A percentile compares a stretch with the other conserved stretches of the same genome.
Conservation (phyloP, 2,329 filamentous ascomycete species). For the Phialocephala subalpina region DNA sequence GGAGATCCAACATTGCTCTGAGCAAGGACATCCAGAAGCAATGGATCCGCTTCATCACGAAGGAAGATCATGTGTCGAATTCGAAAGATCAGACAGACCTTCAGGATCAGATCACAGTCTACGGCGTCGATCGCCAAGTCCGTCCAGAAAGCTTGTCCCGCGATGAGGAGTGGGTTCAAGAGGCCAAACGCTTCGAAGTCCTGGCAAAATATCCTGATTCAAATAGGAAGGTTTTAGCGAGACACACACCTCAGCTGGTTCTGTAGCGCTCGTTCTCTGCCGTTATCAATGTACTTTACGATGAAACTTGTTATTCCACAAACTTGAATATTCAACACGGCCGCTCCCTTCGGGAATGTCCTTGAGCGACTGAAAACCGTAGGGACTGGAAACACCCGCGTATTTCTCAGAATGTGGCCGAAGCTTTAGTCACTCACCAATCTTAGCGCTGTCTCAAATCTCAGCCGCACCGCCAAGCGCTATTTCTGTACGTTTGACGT, state of each 20-base stretch:
- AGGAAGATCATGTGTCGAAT: neutral
- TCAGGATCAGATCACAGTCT: slow-evolving; percentile 9
- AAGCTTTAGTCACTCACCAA: too few relatives aligned
- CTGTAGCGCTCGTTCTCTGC: neutral
- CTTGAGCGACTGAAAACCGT: too few relatives aligned
- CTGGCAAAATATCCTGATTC: neutral
- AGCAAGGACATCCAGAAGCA: slow-evolving; percentile 9
- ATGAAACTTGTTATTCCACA: too few relatives aligned
- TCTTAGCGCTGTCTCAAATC: too few relatives aligned
- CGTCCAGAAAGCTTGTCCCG: neutral
- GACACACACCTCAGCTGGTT: neutral
- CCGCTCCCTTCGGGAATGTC: too few relatives aligned
- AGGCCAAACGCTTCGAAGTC: slow-evolving; percentile 7
- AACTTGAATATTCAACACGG: too few relatives aligned
- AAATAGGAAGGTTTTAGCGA: neutral
- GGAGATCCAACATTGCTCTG: neutral
- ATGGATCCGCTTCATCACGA: slow-evolving; percentile 19
- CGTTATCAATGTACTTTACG: too few relatives aligned
- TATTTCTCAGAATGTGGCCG: too few relatives aligned
- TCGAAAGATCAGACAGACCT: neutral
- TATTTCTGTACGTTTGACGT: too few relatives aligned
- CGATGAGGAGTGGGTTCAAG: slow-evolving; percentile 9
- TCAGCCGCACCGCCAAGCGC: too few relatives aligned
- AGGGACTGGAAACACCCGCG: too few relatives aligned
- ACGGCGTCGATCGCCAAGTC: slow-evolving; percentile 2